Base-by-base conservation (phyloP, 2,329 filamentous ascomycete genomes). In the Ascochyta clinopodiicola region DNA sequence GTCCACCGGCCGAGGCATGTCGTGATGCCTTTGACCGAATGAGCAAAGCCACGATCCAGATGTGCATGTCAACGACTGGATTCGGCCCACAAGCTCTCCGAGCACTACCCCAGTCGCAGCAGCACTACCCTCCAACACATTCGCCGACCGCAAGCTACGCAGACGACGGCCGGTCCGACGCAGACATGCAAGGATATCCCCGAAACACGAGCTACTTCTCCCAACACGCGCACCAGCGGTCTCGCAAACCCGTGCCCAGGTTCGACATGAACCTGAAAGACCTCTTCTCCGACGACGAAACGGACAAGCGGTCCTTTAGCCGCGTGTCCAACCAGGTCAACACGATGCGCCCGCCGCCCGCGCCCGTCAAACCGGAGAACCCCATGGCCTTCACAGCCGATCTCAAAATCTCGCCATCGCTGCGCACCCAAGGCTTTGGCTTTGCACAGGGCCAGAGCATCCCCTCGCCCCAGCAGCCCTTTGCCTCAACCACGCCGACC, bases 21-120 rank as follows among this genome's bases (percentile, higher is more conserved):
- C 87, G 92, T 13, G 93, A 98, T 73, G 93, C 95, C 0, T 97
- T 98, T 72, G 91, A 96, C 67, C 86, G 94, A 35, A 98, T 96
- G 79, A 93, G 91, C 67, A 96, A 95, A 78, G 93, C 93, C 9
- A 98, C 94, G 0, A 90, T 98, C 44, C 91, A 94, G 71, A 97
- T 97, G 93, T 92, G 91, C 64, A 88, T 93, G 73, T 91, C 89
- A 1, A 94, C 89, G 1, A 93, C 90, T 17, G 91, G 91, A 0
- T 96, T 96, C 62, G 91, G 90, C 15, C 66, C 75, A 25, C 72
- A 74, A 48, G 71, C 72, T 4, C 62, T 74, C 24, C 68, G 65
- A 4, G 56, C 62, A 4, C 51, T 69, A 7, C 61, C 63, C 12
- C 64, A 63, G 31, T 34, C 47, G 10, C 64, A 65, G 15, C 62